These are phyloP conservation scores for Angomonas deanei DNA, from an alignment of 208 protist genomes.

Conservation along the genomic window DNA sequence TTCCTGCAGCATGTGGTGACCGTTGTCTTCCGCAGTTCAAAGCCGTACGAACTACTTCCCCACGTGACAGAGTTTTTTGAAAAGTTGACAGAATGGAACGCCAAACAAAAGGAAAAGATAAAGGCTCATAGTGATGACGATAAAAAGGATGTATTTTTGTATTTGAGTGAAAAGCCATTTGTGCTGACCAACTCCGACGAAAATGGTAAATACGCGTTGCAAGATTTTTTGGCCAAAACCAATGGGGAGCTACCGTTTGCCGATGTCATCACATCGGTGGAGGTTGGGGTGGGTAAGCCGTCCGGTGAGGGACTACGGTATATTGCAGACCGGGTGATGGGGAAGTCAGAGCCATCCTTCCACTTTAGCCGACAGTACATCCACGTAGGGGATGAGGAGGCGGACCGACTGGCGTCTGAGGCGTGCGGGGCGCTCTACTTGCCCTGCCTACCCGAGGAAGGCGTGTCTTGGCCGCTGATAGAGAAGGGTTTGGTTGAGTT, in stretches of 20 bases:
- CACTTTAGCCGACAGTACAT: constrained; percentile 2
- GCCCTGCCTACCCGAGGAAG: not conserved
- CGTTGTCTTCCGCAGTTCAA: constrained; percentile 18
- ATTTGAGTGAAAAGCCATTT: constrained; percentile 14
- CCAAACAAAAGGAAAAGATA: not conserved
- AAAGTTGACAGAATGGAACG: not conserved
- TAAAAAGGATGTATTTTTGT: not conserved
- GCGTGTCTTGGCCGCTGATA: not conserved
- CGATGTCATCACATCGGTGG: constrained; percentile 28
- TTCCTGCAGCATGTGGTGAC: not conserved
- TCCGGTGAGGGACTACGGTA: constrained; percentile 42
- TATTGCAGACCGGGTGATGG: not conserved
- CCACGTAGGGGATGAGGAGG: not conserved
- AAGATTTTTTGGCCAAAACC: constrained; percentile 15
- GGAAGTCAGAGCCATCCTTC: not conserved
- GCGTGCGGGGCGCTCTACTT: not conserved
- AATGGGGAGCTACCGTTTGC: not conserved
- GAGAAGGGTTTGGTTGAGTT: not conserved
- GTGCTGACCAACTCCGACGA: constrained; percentile 52
- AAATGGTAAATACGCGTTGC: constrained; percentile 18
- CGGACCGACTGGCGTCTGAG: not conserved
- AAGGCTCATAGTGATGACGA: not conserved
- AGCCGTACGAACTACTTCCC: constrained; percentile 9
- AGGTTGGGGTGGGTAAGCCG: constrained; percentile 54
- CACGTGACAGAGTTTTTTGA: not conserved